These are phyloP conservation scores for Aspergillus nomiae DNA, from an alignment of 2,329 filamentous ascomycete genomes.

Conservation along the genomic window DNA sequence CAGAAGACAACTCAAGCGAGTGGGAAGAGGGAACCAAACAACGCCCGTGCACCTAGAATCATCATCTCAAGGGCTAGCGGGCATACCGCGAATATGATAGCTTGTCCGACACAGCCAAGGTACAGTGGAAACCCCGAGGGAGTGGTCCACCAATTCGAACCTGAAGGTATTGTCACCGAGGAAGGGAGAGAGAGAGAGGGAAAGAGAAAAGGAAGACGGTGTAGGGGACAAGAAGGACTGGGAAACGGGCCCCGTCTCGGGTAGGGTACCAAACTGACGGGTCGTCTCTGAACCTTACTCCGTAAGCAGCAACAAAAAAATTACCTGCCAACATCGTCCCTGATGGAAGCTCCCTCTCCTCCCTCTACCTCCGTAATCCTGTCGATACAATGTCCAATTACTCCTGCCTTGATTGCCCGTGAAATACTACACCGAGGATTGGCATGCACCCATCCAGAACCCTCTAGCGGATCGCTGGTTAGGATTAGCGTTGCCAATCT, in stretches of 20 bases:
- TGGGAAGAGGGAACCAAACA: background rate
- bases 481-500: background rate
- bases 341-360: background rate
- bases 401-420: background rate
- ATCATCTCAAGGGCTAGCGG: background rate
- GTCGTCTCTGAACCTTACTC: conserved; percentile 17
- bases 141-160: background rate
- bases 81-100: background rate
- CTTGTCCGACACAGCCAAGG: background rate
- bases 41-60: background rate
- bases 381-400: background rate
- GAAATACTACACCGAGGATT: background rate
- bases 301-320: conserved; percentile 8
- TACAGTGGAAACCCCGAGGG: background rate
- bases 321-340: background rate
- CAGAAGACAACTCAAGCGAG: background rate
- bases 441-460: background rate
- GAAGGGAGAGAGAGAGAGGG: background rate
- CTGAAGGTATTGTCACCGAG: background rate
- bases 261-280: conserved; percentile 28
- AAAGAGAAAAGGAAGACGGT: conserved; percentile 6
- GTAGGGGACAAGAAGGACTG: conserved; percentile 3
- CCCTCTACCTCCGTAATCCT: background rate
- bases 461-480: background rate
- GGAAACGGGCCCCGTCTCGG: conserved; percentile 19